These are phyloP conservation scores for Penicillium paneum DNA, from an alignment of 2,329 filamentous ascomycete genomes.

Conservation along the genomic window DNA sequence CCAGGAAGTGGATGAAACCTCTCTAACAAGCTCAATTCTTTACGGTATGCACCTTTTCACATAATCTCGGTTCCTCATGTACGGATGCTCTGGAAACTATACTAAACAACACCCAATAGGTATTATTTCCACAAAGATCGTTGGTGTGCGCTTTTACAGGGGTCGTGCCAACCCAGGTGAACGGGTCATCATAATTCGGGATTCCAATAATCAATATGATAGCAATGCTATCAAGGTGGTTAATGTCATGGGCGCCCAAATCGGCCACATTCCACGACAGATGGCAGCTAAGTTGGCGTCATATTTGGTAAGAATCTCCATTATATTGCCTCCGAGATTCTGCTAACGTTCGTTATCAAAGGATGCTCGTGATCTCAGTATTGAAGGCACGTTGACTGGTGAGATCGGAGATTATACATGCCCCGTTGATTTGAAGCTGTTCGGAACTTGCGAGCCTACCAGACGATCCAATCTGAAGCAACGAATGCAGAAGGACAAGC, in stretches of 20 bases:
- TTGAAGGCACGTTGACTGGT: constrained; percentile 70
- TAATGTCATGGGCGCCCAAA: constrained; percentile 71
- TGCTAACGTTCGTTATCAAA: constrained; percentile 19
- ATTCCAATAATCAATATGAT: constrained; percentile 69
- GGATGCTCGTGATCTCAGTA: constrained; percentile 57
- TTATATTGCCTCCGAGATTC: neutral
- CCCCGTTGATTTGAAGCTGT: constrained; percentile 66
- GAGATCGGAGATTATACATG: constrained; percentile 67
- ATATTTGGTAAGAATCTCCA: constrained; percentile 57
- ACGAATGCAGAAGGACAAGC: constrained; percentile 61
- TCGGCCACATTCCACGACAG: constrained; percentile 71
- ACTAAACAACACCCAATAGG: constrained; percentile 23
- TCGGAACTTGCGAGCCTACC: constrained; percentile 59
- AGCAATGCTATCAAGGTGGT: constrained; percentile 72
- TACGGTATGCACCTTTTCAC: constrained; percentile 35
- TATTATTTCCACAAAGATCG: constrained; percentile 53
- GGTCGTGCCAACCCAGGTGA: constrained; percentile 63
- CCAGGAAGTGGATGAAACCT: constrained; percentile 37
- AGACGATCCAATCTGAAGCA: constrained; percentile 56
- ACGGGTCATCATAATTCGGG: constrained; percentile 60
- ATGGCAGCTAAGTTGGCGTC: constrained; percentile 69
- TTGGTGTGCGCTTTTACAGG: constrained; percentile 61
- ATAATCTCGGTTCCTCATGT: neutral
- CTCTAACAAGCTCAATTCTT: constrained; percentile 33
- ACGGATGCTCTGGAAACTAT: neutral